Conservation (phyloP, 306 rosid species). For the Casuarina cunninghamiana region DNA sequence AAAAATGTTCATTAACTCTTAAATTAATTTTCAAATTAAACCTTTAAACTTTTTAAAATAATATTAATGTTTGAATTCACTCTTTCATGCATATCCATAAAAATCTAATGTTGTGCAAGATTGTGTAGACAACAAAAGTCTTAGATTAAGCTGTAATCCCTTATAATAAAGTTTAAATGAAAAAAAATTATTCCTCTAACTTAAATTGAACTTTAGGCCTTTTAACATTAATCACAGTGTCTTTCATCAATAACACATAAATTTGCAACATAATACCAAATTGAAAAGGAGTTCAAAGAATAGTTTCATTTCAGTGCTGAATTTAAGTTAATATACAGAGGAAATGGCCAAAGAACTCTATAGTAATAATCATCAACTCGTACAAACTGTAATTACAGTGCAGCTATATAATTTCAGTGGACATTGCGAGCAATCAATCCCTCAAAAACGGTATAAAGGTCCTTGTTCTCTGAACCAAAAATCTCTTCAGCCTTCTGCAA, state of each 20-base stretch:
- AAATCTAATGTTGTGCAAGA: no score
- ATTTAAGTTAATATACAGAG: slow-evolving; percentile 18
- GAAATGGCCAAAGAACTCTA: slow-evolving; percentile 17
- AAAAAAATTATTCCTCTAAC: no score
- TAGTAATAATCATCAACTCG: not conserved
- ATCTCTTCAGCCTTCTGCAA: slow-evolving; percentile 88
- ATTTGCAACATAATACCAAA: slow-evolving; percentile 19
- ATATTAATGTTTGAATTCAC: no score
- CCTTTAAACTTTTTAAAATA: no score
- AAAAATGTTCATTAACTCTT: no score
- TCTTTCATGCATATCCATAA: no score
- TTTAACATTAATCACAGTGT: no score
- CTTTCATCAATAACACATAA: not conserved
- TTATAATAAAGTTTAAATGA: no score
- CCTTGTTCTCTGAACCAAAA: slow-evolving; percentile 87
- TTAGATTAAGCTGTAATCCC: no score
- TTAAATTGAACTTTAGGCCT: no score
- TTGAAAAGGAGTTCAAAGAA: slow-evolving; percentile 36
- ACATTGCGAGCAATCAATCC: slow-evolving; percentile 81
- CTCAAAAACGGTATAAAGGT: slow-evolving; percentile 76
- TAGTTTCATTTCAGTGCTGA: slow-evolving; percentile 29
- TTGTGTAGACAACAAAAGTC: no score
- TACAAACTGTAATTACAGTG: slow-evolving; percentile 26
- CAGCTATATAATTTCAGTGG: slow-evolving; percentile 33
- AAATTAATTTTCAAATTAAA: no score